phyloP scores from a whole-genome alignment of 352 stramenopile species.

The Globisporangium radiosum region DNA sequence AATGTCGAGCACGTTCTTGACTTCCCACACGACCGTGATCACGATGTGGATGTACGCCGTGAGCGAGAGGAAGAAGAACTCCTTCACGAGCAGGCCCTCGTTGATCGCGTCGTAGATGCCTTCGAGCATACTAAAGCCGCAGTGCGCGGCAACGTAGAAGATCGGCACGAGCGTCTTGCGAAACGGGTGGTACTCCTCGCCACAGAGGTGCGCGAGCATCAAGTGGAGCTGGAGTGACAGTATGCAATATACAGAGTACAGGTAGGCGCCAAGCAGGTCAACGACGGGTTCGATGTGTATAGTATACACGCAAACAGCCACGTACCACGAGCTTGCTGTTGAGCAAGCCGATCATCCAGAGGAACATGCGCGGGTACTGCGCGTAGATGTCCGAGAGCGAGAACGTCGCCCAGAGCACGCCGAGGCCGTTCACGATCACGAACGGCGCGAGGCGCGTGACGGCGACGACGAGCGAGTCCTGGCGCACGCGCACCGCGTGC shows the following conservation, averaged over 20 bases:
- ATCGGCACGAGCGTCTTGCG: constrained; percentile 88
- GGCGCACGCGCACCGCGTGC: constrained; percentile 54
- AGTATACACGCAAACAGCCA: not conserved
- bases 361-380: constrained; percentile 69
- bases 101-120: constrained; percentile 80
- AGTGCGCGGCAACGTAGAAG: constrained; percentile 83
- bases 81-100: constrained; percentile 74
- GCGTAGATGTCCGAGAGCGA: constrained; percentile 73
- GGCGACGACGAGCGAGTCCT: constrained; percentile 72
- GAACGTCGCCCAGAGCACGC: constrained; percentile 57
- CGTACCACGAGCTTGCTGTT: constrained; percentile 86
- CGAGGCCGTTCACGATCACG: constrained; percentile 63
- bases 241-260: not conserved
- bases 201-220: constrained; percentile 83
- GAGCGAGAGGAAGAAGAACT: constrained; percentile 87
- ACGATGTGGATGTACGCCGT: constrained; percentile 83
- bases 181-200: constrained; percentile 86
- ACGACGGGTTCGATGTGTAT: too few relatives aligned
- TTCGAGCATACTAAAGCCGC: constrained; percentile 75
- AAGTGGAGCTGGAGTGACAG: constrained; percentile 53
- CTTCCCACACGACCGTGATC: constrained; percentile 81
- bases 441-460: constrained; percentile 77
- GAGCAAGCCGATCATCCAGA: constrained; percentile 84
- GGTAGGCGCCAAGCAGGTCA: too few relatives aligned
- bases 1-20: constrained; percentile 80